phyloP scores from a whole-genome alignment of 768 basidiomycete species.

The Suillus bovinus region DNA sequence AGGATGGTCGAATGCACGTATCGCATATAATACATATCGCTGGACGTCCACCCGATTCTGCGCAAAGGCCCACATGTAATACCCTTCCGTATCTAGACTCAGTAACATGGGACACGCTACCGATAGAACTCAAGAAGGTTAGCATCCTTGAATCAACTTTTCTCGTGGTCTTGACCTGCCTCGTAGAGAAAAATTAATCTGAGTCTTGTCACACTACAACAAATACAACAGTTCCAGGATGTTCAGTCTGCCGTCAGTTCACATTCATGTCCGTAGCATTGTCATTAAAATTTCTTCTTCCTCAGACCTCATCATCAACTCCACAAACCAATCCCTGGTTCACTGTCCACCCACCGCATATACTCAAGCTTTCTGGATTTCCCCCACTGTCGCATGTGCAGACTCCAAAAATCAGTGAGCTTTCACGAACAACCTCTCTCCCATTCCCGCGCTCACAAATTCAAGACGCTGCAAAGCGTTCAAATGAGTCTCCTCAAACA shows the following conservation, averaged over 20 bases:
- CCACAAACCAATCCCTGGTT: constrained; percentile 55
- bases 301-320: constrained; percentile 36
- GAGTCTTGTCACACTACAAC: constrained; percentile 49
- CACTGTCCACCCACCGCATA: constrained; percentile 44
- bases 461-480: constrained; percentile 41
- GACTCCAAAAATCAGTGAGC: constrained; percentile 35
- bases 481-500: constrained; percentile 38
- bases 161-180: neutral
- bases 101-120: constrained; percentile 60
- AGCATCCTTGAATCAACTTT: constrained; percentile 4
- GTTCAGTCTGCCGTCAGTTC: constrained; percentile 49
- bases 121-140: constrained; percentile 63
- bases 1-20: constrained; percentile 29
- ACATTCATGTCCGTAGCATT: neutral
- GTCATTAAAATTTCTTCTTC: constrained; percentile 1
- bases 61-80: constrained; percentile 59
- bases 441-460: constrained; percentile 15
- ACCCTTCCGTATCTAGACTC: constrained; percentile 44
- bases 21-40: constrained; percentile 65
- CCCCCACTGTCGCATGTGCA: constrained; percentile 20
- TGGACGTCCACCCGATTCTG: constrained; percentile 52
- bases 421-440: constrained; percentile 10
- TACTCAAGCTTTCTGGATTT: constrained; percentile 50
- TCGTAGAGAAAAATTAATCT: constrained; percentile 59
- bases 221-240: constrained; percentile 49